phyloP scores from a whole-genome alignment of 805 yeast species.

The Kazachstania viticola region DNA sequence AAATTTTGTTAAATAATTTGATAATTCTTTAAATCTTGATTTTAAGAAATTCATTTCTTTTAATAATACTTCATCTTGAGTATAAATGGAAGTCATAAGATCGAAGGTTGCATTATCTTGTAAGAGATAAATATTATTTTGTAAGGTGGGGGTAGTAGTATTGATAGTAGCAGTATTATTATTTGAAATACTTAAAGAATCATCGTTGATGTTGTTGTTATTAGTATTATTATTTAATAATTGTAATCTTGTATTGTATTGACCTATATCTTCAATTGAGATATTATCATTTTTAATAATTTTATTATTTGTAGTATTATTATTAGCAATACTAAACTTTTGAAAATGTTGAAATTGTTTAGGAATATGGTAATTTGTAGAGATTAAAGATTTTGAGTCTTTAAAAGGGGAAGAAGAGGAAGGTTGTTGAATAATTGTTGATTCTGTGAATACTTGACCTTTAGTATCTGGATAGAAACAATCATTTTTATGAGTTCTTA shows the following conservation, averaged over 20 bases:
- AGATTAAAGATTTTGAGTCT: background rate
- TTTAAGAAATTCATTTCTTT: slow-evolving; percentile 15
- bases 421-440: background rate
- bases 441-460: slow-evolving; percentile 4
- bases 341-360: background rate
- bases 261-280: slow-evolving; percentile 10
- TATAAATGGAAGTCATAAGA: slow-evolving; percentile 8
- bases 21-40: slow-evolving; percentile 9
- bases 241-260: slow-evolving; percentile 10
- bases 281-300: background rate
- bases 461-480: slow-evolving; percentile 24
- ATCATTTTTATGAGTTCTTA: slow-evolving; percentile 15
- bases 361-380: too few species aligned
- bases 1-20: too few species aligned
- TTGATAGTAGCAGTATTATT: background rate
- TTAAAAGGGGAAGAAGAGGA: background rate
- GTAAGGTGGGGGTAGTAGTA: too few species aligned
- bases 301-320: background rate
- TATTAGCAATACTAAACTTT: background rate
- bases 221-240: slow-evolving; percentile 5
- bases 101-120: slow-evolving; percentile 6
- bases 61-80: slow-evolving; percentile 12
- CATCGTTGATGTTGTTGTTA: background rate
- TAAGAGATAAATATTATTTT: background rate
- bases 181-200: background rate